A percentile compares a stretch with the other conserved stretches of the same genome.
phyloP scores from a whole-genome alignment of 2,329 filamentous ascomycete genomes.

The Cladosporium austrohemisphaericum region DNA sequence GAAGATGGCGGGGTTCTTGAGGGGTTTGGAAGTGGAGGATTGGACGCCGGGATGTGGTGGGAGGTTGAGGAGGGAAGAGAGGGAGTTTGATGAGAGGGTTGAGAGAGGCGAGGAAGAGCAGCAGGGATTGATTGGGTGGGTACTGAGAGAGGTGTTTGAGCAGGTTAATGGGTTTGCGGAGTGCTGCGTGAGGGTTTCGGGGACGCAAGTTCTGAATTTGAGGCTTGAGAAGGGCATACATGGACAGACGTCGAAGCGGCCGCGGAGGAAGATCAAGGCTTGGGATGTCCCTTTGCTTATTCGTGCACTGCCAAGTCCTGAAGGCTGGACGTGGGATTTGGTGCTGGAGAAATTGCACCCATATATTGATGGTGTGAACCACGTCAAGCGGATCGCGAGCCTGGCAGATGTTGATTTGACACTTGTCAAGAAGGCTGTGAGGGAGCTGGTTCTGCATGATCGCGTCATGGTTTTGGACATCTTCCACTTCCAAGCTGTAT shows the following conservation, averaged over 20 bases:
- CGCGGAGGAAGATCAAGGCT: conserved; percentile 65
- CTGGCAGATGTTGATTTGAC: conserved; percentile 82
- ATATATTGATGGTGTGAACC: conserved; percentile 86
- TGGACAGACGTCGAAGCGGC: neutral
- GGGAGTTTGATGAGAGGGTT: conserved; percentile 16
- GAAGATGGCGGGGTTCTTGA: conserved; percentile 79
- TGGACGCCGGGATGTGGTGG: conserved; percentile 51
- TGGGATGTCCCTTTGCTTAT: conserved; percentile 87
- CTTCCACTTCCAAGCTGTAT: conserved; percentile 90
- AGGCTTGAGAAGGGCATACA: conserved; percentile 17
- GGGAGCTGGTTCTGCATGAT: conserved; percentile 89
- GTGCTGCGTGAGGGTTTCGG: conserved; percentile 49
- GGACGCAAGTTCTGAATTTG: conserved; percentile 29
- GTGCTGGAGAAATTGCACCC: conserved; percentile 76
- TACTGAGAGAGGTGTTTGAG: conserved; percentile 83
- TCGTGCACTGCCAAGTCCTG: conserved; percentile 44
- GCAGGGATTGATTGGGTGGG: conserved; percentile 48
- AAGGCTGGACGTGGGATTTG: conserved; percentile 70
- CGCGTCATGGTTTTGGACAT: conserved; percentile 87
- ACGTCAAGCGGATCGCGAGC: conserved; percentile 80
- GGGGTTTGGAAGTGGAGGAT: conserved; percentile 89
- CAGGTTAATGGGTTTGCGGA: conserved; percentile 96
- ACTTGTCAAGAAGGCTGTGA: conserved; percentile 79
- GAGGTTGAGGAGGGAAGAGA: conserved; percentile 66
- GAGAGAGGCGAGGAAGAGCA: conserved; percentile 18